These are phyloP conservation scores for Babesia bovis DNA, from an alignment of 169 alveolate species.

Conservation along the genomic window DNA sequence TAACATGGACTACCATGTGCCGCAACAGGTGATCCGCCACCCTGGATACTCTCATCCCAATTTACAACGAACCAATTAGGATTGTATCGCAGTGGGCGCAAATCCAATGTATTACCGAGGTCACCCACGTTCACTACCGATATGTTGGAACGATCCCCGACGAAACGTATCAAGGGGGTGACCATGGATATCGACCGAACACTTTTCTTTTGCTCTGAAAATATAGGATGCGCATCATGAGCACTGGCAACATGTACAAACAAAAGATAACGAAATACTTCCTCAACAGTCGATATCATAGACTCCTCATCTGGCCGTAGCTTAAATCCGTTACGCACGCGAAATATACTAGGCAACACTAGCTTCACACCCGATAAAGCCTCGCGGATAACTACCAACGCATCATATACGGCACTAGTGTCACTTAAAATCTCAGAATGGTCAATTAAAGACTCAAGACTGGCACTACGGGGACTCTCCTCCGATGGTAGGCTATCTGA, in stretches of 20 bases:
- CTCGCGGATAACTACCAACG: too few relatives aligned
- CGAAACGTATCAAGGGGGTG: conserved; percentile 9
- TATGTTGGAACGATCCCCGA: neutral
- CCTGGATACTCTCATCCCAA: neutral
- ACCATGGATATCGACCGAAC: neutral
- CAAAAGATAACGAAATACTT: conserved; percentile 43
- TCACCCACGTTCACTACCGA: conserved; percentile 7
- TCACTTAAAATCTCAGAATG: too few relatives aligned
- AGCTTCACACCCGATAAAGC: conserved; percentile 23
- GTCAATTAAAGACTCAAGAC: too few relatives aligned
- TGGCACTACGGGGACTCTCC: too few relatives aligned
- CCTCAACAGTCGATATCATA: conserved; percentile 37
- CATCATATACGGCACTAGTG: too few relatives aligned
- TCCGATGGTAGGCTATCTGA: too few relatives aligned
- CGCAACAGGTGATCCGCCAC: neutral
- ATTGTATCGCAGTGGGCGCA: conserved; percentile 16
- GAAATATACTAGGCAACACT: conserved; percentile 47
- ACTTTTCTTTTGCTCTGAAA: neutral
- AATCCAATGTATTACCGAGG: neutral
- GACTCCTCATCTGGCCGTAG: conserved; percentile 20
- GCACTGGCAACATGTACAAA: conserved; percentile 34
- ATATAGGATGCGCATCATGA: conserved; percentile 16
- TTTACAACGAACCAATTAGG: conserved; percentile 5
- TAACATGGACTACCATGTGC: neutral
- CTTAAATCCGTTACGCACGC: conserved; percentile 47